Evolutionary conservation across 176 grass and related monocot genomes (phyloP).

Genomic region (Coix lacrymajobi): DNA sequence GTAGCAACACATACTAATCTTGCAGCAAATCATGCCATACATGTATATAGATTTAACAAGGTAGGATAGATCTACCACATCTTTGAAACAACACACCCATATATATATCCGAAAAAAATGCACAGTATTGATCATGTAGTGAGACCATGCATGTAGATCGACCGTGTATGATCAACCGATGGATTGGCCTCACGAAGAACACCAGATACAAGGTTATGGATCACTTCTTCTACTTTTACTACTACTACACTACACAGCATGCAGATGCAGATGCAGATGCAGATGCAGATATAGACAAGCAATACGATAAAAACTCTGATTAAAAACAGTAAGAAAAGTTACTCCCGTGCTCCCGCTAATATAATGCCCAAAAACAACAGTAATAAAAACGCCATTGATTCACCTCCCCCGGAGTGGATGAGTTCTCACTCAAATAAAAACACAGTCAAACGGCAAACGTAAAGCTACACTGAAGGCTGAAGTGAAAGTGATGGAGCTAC

Average conservation of each 20-base stretch:
- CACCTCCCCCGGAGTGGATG: not conserved
- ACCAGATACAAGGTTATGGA: not conserved
- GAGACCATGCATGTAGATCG: not conserved
- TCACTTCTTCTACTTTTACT: not conserved
- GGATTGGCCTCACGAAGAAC: not conserved
- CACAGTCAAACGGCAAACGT: conserved; percentile 12
- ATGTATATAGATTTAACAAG: not conserved
- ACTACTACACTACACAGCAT: not conserved
- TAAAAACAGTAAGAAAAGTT: conserved; percentile 11
- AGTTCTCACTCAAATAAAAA: conserved; percentile 18
- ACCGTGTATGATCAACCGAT: not conserved
- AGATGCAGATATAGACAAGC: not conserved
- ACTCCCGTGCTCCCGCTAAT: not conserved
- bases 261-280: no score
- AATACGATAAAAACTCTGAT: not conserved
- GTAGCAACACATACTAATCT: not conserved
- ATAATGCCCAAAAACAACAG: conserved; percentile 13
- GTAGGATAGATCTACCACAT: not conserved
- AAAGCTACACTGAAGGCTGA: conserved; percentile 29
- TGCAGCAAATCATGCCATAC: not conserved
- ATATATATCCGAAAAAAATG: no score
- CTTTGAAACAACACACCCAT: not conserved
- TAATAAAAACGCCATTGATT: conserved; percentile 12
- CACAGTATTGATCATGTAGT: not conserved
- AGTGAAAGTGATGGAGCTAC: conserved; percentile 21